Percentiles rank a stretch among this genome's conserved stretches.
Evolutionary conservation across 2,329 filamentous ascomycete species (phyloP).

Genomic region (Sphaerostilbella broomeana): DNA sequence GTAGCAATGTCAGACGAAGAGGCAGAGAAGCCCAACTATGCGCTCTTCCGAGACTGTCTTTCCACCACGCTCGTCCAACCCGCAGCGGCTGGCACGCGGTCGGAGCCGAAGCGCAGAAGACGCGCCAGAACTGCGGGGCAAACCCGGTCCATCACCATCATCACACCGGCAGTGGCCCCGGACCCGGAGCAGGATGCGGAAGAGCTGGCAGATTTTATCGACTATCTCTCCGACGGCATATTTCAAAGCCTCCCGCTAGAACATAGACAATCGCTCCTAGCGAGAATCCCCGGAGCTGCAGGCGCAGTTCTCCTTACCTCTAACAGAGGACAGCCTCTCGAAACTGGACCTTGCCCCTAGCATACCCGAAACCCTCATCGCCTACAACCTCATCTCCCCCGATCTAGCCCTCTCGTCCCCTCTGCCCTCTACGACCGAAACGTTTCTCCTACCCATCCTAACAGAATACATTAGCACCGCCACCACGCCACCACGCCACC

Average conservation of each 20-base stretch:
- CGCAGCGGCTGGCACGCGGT: constrained; percentile 38
- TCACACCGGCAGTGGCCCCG: constrained; percentile 12
- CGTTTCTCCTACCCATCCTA: constrained; percentile 58
- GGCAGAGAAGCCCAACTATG: constrained; percentile 31
- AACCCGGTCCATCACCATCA: no score
- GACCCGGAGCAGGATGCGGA: constrained; percentile 41
- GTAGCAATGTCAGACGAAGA: constrained; percentile 11
- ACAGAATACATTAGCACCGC: constrained; percentile 53
- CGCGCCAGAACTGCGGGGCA: constrained; percentile 19
- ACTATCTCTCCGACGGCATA: constrained; percentile 66
- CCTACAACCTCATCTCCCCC: constrained; percentile 57
- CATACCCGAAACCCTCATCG: constrained; percentile 58
- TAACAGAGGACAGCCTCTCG: constrained; percentile 47
- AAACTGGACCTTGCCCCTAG: constrained; percentile 46
- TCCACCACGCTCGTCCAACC: constrained; percentile 62
- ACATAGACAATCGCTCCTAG: constrained; percentile 53
- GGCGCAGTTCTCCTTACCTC: constrained; percentile 49
- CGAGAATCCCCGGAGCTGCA: constrained; percentile 37
- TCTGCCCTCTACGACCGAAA: constrained; percentile 34
- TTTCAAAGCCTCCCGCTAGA: constrained; percentile 58
- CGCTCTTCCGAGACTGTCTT: constrained; percentile 67
- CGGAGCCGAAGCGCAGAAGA: constrained; percentile 42
- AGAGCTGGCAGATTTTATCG: constrained; percentile 72
- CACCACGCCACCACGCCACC: constrained; percentile 59
- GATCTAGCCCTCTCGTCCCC: constrained; percentile 26